These are phyloP conservation scores for Globisporangium uncinulatum DNA, from an alignment of 352 stramenopile species.

Conservation along the genomic window DNA sequence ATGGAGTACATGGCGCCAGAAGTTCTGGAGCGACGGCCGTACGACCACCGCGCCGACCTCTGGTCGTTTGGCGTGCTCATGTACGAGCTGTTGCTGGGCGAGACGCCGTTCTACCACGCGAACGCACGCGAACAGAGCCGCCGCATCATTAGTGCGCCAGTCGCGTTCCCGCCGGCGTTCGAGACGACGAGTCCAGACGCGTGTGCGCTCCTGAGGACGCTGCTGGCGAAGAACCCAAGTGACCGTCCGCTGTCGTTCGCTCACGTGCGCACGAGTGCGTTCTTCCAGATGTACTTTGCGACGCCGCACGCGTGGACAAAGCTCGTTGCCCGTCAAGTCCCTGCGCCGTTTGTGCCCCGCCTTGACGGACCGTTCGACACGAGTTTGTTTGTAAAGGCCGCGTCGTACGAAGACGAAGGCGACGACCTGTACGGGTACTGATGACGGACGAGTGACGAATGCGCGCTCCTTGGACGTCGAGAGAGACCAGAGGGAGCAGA, in stretches of 20 bases:
- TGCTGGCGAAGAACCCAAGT: constrained; percentile 54
- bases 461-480: too few species aligned
- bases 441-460: constrained; percentile 27
- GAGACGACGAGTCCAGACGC: constrained; percentile 40
- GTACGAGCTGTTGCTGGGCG: constrained; percentile 82
- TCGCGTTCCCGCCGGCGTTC: constrained; percentile 68
- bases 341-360: constrained; percentile 55
- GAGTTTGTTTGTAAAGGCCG: constrained; percentile 57
- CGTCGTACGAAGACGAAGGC: constrained; percentile 48
- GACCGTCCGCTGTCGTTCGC: constrained; percentile 27
- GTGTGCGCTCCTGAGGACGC: constrained; percentile 46
- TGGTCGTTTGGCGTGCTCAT: constrained; percentile 84
- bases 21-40: constrained; percentile 48
- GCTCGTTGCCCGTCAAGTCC: constrained; percentile 30
- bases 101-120: constrained; percentile 84
- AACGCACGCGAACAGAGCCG: constrained; percentile 76
- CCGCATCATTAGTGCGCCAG: constrained; percentile 53
- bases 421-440: constrained; percentile 49
- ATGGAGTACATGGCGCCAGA: constrained; percentile 84
- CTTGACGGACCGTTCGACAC: constrained; percentile 62
- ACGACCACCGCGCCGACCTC: constrained; percentile 71
- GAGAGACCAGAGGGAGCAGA: too few species aligned
- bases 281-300: constrained; percentile 43
- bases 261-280: constrained; percentile 41
- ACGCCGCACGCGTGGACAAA: constrained; percentile 26